Evolutionary conservation across 768 basidiomycete species (phyloP).

Genomic region (Pleurotus pulmonarius): DNA sequence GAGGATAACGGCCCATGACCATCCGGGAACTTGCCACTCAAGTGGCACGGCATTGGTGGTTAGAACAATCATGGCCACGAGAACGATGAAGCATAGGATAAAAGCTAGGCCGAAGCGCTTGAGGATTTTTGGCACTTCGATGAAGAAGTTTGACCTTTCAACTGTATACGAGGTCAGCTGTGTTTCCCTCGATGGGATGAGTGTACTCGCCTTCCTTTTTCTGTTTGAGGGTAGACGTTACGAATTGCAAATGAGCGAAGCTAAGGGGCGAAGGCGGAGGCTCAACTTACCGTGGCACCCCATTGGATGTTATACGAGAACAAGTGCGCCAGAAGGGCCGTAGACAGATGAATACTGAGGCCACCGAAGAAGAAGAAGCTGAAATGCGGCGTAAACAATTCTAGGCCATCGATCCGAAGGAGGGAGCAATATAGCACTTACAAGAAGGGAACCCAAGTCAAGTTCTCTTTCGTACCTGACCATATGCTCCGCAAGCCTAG

Average conservation of each 20-base stretch:
- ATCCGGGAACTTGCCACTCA: constrained; percentile 60
- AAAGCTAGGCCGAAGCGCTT: constrained; percentile 74
- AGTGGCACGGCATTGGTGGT: constrained; percentile 48
- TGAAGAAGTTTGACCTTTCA: constrained; percentile 85
- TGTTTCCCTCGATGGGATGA: no score
- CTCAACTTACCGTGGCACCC: constrained; percentile 72
- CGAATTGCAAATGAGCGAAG: no score
- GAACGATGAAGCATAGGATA: constrained; percentile 44
- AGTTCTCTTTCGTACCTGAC: constrained; percentile 51
- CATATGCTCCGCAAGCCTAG: constrained; percentile 53
- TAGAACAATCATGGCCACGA: constrained; percentile 57
- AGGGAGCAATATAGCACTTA: constrained; percentile 30
- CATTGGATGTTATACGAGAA: constrained; percentile 78
- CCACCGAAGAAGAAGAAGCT: constrained; percentile 83
- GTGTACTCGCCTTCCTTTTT: constrained; percentile 7
- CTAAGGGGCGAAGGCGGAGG: background rate
- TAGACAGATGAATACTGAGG: constrained; percentile 64
- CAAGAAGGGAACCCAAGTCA: constrained; percentile 75
- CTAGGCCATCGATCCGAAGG: background rate
- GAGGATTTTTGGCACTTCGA: constrained; percentile 82
- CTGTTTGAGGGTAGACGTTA: background rate
- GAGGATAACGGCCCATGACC: constrained; percentile 72
- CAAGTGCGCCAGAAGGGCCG: constrained; percentile 63
- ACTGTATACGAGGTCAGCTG: constrained; percentile 65
- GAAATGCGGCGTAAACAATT: constrained; percentile 3